Evolutionary conservation across 1,284 basidiomycete genomes (phyloP).

Genomic region (Exsudoporus floridanus): DNA sequence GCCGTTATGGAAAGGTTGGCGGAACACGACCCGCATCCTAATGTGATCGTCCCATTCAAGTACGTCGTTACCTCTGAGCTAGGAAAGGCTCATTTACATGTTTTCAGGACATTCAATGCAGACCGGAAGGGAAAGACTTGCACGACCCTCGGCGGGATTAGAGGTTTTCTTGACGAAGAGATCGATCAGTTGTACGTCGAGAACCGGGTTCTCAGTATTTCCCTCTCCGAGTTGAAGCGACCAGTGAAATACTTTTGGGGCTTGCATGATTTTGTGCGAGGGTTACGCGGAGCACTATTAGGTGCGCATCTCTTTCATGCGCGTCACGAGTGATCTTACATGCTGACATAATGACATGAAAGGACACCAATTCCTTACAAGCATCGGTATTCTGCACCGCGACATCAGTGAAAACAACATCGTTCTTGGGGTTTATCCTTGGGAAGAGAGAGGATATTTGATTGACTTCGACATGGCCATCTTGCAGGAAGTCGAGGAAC

Average conservation of each 20-base stretch:
- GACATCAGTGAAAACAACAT: conserved; percentile 23
- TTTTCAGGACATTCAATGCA: background rate
- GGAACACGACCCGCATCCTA: background rate
- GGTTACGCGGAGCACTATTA: conserved; percentile 10
- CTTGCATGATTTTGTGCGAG: conserved; percentile 17
- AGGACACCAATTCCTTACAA: conserved; percentile 19
- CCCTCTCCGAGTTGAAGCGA: conserved; percentile 3
- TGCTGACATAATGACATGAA: background rate
- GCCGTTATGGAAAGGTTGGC: background rate
- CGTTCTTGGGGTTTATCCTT: conserved; percentile 10
- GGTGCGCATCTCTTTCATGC: too few species aligned
- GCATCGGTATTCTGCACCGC: conserved; percentile 11
- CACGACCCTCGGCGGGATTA: conserved; percentile 4
- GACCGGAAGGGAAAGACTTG: background rate
- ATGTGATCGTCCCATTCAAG: background rate
- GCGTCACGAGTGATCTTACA: too few species aligned
- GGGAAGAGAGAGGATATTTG: conserved; percentile 15
- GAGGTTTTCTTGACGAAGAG: background rate
- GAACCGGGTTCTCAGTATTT: background rate
- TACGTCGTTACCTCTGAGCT: too few species aligned
- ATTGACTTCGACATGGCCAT: conserved; percentile 19
- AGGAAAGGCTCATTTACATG: background rate
- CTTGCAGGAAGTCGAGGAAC: background rate
- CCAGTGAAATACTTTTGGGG: conserved; percentile 18
- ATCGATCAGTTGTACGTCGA: background rate